Percentiles rank a stretch among this genome's conserved stretches.
phyloP scores from a whole-genome alignment of 306 rosid species.

The Sesbania bispinosa region DNA sequence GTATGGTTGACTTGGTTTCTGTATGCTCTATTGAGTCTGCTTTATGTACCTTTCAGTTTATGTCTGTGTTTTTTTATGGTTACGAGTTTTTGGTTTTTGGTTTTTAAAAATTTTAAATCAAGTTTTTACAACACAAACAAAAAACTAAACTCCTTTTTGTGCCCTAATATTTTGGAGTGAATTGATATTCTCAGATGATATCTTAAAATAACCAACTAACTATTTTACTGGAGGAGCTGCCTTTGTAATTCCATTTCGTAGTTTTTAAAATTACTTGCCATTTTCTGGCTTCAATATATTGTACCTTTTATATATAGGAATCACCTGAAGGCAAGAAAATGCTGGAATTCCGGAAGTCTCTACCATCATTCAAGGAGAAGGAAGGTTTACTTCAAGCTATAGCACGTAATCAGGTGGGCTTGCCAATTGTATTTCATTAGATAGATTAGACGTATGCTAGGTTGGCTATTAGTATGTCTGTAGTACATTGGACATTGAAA shows the following conservation, averaged over 20 bases:
- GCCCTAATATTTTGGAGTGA: neutral
- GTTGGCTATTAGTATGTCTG: neutral
- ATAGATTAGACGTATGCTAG: conserved; percentile 15
- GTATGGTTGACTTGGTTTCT: conserved; percentile 8
- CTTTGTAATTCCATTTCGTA: conserved; percentile 1
- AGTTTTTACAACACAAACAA: too few species aligned
- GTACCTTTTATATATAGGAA: conserved; percentile 43
- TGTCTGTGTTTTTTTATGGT: neutral
- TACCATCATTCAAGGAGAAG: conserved; percentile 83
- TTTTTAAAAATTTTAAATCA: too few species aligned
- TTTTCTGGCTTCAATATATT: neutral
- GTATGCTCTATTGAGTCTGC: neutral
- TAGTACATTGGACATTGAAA: neutral
- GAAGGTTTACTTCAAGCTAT: conserved; percentile 73
- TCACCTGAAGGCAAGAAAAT: conserved; percentile 80
- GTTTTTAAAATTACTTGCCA: conserved; percentile 10
- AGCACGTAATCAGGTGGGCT: conserved; percentile 75
- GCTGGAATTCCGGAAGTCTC: conserved; percentile 74
- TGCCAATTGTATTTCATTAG: conserved; percentile 10
- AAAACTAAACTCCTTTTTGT: too few species aligned
- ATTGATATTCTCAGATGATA: conserved; percentile 16
- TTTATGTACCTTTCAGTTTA: neutral
- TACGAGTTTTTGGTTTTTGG: too few species aligned
- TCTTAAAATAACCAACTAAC: neutral
- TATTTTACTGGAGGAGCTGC: neutral